Evolutionary conservation across 2,329 filamentous ascomycete species (phyloP).

Genomic region (Coleophoma eucalyptorum): DNA sequence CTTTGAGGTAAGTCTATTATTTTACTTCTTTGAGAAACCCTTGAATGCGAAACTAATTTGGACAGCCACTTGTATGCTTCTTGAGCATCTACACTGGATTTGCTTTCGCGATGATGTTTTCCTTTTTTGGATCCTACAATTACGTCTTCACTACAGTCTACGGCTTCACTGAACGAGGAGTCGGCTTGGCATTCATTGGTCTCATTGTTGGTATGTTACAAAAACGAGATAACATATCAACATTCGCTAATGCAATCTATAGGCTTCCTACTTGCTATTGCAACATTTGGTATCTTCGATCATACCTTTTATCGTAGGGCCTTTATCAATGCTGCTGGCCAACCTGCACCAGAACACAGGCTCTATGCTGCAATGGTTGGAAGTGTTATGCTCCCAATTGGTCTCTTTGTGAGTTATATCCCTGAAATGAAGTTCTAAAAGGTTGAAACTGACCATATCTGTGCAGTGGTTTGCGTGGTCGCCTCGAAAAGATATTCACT

Average conservation of each 20-base stretch:
- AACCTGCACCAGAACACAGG: no score
- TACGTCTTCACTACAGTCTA: constrained; percentile 39
- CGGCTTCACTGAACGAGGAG: constrained; percentile 28
- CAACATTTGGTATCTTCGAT: no score
- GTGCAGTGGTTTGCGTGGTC: constrained; percentile 54
- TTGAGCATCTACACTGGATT: constrained; percentile 43
- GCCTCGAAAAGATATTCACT: constrained; percentile 38
- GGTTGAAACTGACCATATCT: neutral
- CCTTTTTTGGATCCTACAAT: constrained; percentile 50
- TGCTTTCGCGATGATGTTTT: constrained; percentile 46
- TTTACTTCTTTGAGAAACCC: constrained; percentile 40
- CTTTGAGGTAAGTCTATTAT: constrained; percentile 43
- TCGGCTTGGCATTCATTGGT: constrained; percentile 2
- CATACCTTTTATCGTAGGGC: no score
- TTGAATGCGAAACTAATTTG: constrained; percentile 46
- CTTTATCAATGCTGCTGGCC: no score
- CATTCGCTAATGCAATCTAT: neutral
- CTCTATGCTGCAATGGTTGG: no score
- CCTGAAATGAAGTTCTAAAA: no score
- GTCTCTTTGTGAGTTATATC: neutral
- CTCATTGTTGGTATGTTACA: neutral
- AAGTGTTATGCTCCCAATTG: no score
- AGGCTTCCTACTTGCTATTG: neutral
- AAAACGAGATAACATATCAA: no score
- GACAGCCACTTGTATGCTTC: constrained; percentile 48